A percentile compares a stretch with the other conserved stretches of the same genome.
Evolutionary conservation across 768 basidiomycete genomes (phyloP).

Genomic region (Coprinopsis sp.): DNA sequence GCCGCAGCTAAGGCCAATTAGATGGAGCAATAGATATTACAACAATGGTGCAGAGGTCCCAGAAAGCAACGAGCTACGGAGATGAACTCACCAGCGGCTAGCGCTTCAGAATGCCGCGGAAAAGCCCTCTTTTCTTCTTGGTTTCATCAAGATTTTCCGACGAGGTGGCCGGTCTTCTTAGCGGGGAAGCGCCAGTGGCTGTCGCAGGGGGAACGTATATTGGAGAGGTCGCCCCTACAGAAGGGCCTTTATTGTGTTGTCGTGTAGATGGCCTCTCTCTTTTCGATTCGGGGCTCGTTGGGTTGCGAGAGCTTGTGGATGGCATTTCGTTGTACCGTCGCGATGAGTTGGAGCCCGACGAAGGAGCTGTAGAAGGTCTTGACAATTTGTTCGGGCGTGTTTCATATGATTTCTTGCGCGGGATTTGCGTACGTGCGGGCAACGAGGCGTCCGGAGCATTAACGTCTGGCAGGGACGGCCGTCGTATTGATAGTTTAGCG

Average conservation of each 20-base stretch:
- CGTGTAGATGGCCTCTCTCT: constrained; percentile 9
- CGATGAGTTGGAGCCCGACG: constrained; percentile 14
- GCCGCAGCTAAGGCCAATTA: constrained; percentile 8
- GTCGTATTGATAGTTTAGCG: constrained; percentile 25
- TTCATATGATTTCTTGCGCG: background rate
- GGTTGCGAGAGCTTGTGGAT: constrained; percentile 2
- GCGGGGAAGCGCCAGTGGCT: constrained; percentile 11
- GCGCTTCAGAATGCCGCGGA: constrained; percentile 6
- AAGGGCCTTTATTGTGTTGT: constrained; percentile 41
- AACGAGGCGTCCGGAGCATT: constrained; percentile 7
- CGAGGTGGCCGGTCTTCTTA: constrained; percentile 1
- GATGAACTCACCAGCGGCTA: background rate
- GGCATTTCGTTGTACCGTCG: constrained; percentile 9
- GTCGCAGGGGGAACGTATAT: constrained; percentile 18
- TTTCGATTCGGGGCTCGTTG: constrained; percentile 15
- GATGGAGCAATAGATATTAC: background rate
- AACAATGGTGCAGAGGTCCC: background rate
- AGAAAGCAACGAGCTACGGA: background rate
- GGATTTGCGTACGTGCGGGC: constrained; percentile 6
- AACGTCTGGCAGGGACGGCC: constrained; percentile 16
- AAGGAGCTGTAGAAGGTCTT: constrained; percentile 47
- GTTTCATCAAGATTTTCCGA: constrained; percentile 5
- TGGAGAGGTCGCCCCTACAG: constrained; percentile 54
- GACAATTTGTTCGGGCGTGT: constrained; percentile 18
- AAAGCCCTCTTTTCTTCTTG: constrained; percentile 6